Conservation (phyloP, 768 basidiomycete species). For the Leccinum incarnatum region DNA sequence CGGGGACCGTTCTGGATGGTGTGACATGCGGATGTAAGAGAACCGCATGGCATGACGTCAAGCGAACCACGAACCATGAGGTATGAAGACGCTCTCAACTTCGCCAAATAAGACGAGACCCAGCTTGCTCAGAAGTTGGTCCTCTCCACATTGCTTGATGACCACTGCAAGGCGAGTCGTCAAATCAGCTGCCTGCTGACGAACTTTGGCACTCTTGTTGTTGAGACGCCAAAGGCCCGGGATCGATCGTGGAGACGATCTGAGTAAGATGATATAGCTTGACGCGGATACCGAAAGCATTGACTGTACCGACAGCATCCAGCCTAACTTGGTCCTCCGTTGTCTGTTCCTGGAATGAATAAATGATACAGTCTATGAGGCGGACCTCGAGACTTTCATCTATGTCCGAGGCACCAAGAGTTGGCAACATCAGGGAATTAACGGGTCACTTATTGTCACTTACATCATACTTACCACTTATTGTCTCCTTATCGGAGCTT, state of each 20-base stretch:
- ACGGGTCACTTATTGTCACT: too few relatives aligned
- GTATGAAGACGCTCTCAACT: slow-evolving; percentile 87
- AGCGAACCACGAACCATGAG: slow-evolving; percentile 64
- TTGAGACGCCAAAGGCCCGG: slow-evolving; percentile 86
- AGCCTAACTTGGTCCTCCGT: slow-evolving; percentile 99
- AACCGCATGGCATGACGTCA: slow-evolving; percentile 37
- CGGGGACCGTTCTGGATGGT: slow-evolving; percentile 29
- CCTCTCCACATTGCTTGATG: slow-evolving; percentile 98
- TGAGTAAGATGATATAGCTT: slow-evolving; percentile 94
- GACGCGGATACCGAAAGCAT: slow-evolving; percentile 92
- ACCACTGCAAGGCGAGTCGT: slow-evolving; percentile 94
- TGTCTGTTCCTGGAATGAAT: slow-evolving; percentile 99
- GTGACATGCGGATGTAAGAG: slow-evolving; percentile 30
- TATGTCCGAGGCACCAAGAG: slow-evolving; percentile 94
- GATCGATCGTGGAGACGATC: slow-evolving; percentile 87
- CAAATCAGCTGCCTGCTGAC: slow-evolving; percentile 96
- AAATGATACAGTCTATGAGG: slow-evolving; percentile 97
- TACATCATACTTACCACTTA: too few relatives aligned
- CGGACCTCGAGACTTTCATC: slow-evolving; percentile 94
- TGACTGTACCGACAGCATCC: slow-evolving; percentile 98
- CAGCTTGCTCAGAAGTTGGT: slow-evolving; percentile 91
- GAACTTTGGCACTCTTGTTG: slow-evolving; percentile 99
- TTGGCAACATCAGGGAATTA: slow-evolving; percentile 1
- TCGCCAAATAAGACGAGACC: slow-evolving; percentile 89
- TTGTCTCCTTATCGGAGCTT: too few relatives aligned